phyloP scores from a whole-genome alignment of 768 basidiomycete genomes.

The Rhodotorula sphaerocarpa region DNA sequence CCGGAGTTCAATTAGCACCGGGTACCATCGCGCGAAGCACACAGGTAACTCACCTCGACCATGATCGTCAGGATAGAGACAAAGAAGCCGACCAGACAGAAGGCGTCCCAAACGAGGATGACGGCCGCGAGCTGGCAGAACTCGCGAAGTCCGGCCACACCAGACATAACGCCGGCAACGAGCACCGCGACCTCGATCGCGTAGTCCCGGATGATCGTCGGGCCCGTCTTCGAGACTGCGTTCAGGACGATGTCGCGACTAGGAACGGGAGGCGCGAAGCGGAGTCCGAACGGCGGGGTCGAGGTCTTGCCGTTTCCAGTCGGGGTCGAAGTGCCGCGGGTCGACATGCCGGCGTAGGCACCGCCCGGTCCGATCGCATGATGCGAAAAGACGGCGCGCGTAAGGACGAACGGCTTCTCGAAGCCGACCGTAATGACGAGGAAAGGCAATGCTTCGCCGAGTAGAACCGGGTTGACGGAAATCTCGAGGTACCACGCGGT shows the following conservation, averaged over 20 bases:
- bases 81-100: constrained; percentile 82
- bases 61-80: constrained; percentile 83
- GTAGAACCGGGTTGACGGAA: constrained; percentile 80
- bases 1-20: too few species aligned
- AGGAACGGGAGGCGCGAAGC: constrained; percentile 35
- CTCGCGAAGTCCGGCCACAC: constrained; percentile 80
- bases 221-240: constrained; percentile 68
- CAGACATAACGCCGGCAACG: constrained; percentile 72
- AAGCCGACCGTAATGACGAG: constrained; percentile 95
- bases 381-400: constrained; percentile 77
- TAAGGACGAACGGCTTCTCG: constrained; percentile 90
- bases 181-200: constrained; percentile 85
- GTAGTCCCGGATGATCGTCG: constrained; percentile 83
- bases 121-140: constrained; percentile 91
- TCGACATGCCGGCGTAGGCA: constrained; percentile 13
- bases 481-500: constrained; percentile 66
- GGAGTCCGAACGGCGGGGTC: constrained; percentile 18
- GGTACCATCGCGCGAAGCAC: too few species aligned
- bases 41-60: constrained; percentile 81
- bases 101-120: constrained; percentile 75
- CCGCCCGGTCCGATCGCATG: constrained; percentile 48
- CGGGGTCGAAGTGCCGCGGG: constrained; percentile 30
- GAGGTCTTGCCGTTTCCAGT: background rate
- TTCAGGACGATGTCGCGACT: constrained; percentile 67
- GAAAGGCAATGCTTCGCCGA: constrained; percentile 95